phyloP scores from a whole-genome alignment of 192 early-diverging fungal species.

The Entrophospora sp. region DNA sequence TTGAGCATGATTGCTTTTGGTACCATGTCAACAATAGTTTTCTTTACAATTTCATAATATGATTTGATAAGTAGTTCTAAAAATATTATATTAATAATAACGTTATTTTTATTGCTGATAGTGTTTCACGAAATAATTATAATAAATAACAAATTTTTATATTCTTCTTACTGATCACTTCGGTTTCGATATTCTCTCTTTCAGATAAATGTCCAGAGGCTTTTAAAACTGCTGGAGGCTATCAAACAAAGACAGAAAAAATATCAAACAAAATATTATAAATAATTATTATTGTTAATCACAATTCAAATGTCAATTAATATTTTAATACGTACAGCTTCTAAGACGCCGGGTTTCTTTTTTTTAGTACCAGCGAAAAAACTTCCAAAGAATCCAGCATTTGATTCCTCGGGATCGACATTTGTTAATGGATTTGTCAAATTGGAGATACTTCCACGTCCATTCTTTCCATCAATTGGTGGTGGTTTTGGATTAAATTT shows the following conservation, averaged over 20 bases:
- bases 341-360: constrained; percentile 63
- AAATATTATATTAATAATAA: no score
- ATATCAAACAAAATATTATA: background rate
- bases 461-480: constrained; percentile 28
- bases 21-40: constrained; percentile 92
- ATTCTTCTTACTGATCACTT: constrained; percentile 92
- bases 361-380: constrained; percentile 82
- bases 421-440: constrained; percentile 17
- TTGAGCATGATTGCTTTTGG: constrained; percentile 99
- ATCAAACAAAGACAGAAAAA: constrained; percentile 1
- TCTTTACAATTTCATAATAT: constrained; percentile 99
- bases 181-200: constrained; percentile 94
- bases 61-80: constrained; percentile 83
- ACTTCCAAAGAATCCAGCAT: constrained; percentile 91
- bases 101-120: no score
- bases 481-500: constrained; percentile 62
- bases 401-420: constrained; percentile 30
- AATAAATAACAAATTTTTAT: background rate
- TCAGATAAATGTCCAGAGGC: constrained; percentile 93
- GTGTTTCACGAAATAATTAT: no score
- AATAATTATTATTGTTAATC: background rate
- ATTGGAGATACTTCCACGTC: constrained; percentile 22
- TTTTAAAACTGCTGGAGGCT: constrained; percentile 88
- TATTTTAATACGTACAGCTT: constrained; percentile 39
- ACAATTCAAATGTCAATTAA: background rate